These are phyloP conservation scores for Xylaria sp. DNA, from an alignment of 2,329 filamentous ascomycete genomes.

Conservation along the genomic window DNA sequence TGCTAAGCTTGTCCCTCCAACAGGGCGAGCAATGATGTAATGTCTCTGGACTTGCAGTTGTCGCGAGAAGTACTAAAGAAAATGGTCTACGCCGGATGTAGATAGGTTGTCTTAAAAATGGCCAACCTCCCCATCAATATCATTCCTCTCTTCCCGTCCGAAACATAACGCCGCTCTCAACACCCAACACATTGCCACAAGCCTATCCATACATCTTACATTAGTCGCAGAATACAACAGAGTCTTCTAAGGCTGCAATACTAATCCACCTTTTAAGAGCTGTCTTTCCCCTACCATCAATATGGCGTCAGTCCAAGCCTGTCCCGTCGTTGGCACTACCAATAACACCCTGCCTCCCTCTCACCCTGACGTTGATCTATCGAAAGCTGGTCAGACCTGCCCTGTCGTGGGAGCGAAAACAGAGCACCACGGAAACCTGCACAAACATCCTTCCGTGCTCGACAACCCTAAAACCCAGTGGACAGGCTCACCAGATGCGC, in stretches of 20 bases:
- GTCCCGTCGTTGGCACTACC: slow-evolving; percentile 57
- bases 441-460: slow-evolving; percentile 54
- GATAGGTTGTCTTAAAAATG: background rate
- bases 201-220: background rate
- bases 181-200: background rate
- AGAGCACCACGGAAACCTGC: slow-evolving; percentile 55
- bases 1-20: background rate
- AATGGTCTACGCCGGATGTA: slow-evolving; percentile 3
- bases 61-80: background rate
- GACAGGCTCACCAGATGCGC: slow-evolving; percentile 50
- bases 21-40: slow-evolving; percentile 29
- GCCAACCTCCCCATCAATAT: slow-evolving; percentile 2
- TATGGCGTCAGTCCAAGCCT: slow-evolving; percentile 51
- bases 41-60: background rate
- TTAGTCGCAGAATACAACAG: background rate
- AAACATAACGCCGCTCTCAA: background rate
- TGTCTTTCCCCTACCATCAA: slow-evolving; percentile 22
- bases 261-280: background rate
- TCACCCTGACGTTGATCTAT: slow-evolving; percentile 55
- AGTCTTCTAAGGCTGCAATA: slow-evolving; percentile 11
- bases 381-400: slow-evolving; percentile 54
- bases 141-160: background rate
- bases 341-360: slow-evolving; percentile 55
- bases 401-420: slow-evolving; percentile 57
- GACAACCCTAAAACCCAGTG: slow-evolving; percentile 40